Evolutionary conservation across 192 early-diverging fungal genomes (phyloP), one percentile per base, ranked within the genome.

Genomic region (Backusella macrospora): DNA sequence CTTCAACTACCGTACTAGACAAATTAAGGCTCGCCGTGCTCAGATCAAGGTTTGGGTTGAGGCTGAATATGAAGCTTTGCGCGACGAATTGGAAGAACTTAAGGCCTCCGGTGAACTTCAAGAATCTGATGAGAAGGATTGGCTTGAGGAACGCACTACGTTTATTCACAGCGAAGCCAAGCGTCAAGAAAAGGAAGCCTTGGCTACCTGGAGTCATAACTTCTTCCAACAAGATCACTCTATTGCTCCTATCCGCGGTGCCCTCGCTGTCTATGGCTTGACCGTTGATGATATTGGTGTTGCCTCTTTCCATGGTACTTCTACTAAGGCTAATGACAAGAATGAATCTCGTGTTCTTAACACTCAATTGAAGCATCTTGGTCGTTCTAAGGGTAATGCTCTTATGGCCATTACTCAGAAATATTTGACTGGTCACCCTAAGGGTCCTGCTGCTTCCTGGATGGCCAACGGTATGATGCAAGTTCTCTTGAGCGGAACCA

Each of bases 361-460:
- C 87, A 83, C 86, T 68, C 96, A 98, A 84, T 81, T 98, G 52
- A 85, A 76, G 40, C 92, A 95, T 78, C 86, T 98, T 21, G 96
- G 96, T 23, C 90, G 96, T 70, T 86, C 91, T 46, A 90, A 85
- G 67, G 96, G 96, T 62, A 92, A 92, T 65, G 86, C 90, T 34
- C 76, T 92, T 34, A 93, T 94, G 9, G 83, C 88, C 40, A 87
- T 98, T 71, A 93, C 92, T 86, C 96, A 98, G 71, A 98, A 98
- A 79, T 90, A 93, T 78, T 85, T 98, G 64, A 98, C 96, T 42
- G 96, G 96, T 70, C 96, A 98, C 73, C 96, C 96, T 52, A 98
- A 98, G 92, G 96, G 93, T 68, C 91, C 96, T 21, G 96, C 96
- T 43, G 96, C 94, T 62, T 93, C 94, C 5, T 98, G 96, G 96